A percentile compares a stretch with the other conserved stretches of the same genome.
Evolutionary conservation across 2,329 filamentous ascomycete genomes (phyloP).

Genomic region (Neopestalotiopsis sp.): DNA sequence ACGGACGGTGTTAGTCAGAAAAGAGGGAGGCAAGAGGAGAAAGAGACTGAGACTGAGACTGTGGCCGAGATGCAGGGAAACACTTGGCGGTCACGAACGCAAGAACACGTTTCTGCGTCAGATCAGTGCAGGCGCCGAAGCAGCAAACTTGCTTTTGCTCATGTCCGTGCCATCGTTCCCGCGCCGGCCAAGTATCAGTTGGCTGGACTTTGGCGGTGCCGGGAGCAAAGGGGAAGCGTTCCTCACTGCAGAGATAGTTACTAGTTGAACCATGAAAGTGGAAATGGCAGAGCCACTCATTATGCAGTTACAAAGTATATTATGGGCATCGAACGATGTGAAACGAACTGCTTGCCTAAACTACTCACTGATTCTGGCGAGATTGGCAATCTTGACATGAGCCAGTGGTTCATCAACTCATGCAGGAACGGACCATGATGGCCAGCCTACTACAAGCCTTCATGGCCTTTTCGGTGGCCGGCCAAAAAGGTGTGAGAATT

Average conservation of each 20-base stretch:
- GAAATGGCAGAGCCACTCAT: background rate
- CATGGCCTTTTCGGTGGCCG: background rate
- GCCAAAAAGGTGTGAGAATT: background rate
- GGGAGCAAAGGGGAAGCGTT: background rate
- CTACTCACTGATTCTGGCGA: background rate
- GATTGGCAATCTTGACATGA: background rate
- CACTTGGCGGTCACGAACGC: background rate
- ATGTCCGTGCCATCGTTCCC: conserved; percentile 10
- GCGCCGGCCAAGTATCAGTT: background rate
- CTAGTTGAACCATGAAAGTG: background rate
- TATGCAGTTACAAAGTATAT: conserved; percentile 1
- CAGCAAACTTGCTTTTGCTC: background rate
- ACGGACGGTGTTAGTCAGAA: background rate
- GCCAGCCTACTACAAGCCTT: background rate
- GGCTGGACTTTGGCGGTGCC: background rate
- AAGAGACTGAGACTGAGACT: background rate
- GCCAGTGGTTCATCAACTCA: conserved; percentile 4
- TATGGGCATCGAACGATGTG: conserved; percentile 7
- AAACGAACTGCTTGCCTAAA: background rate
- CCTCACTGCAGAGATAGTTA: conserved; percentile 2
- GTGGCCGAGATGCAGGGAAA: background rate
- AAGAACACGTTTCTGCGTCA: conserved; percentile 1
- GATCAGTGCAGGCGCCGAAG: background rate
- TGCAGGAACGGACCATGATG: conserved; percentile 8
- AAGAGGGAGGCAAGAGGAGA: too few species aligned